Evolutionary conservation across 257 asterid genomes (phyloP).

Genomic region (Solanum habrochaites): DNA sequence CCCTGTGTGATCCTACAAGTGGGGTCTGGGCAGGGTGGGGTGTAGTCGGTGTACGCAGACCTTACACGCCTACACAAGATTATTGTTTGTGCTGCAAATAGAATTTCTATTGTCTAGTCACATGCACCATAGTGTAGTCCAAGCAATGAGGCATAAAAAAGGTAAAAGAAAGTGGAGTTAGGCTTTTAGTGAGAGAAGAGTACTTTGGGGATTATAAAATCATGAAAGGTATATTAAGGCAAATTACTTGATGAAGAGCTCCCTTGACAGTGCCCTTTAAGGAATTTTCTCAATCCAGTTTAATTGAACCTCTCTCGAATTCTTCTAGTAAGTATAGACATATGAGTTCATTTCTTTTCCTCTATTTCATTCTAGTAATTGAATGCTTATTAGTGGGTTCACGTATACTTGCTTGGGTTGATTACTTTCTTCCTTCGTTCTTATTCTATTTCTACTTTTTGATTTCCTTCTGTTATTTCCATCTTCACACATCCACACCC

Average conservation of each 20-base stretch:
- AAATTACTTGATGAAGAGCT: background rate
- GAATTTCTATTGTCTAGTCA: background rate
- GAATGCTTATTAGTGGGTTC: background rate
- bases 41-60: background rate
- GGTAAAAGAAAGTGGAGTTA: background rate
- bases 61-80: background rate
- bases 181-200: background rate
- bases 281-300: background rate
- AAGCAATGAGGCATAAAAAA: background rate
- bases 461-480: background rate
- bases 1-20: background rate
- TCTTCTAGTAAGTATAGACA: background rate
- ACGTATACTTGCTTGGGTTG: background rate
- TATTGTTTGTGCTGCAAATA: background rate
- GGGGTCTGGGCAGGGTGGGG: background rate
- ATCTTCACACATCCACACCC: background rate
- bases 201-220: background rate
- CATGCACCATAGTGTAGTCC: background rate
- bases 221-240: background rate
- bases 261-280: background rate
- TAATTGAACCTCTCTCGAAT: background rate
- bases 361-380: background rate
- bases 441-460: background rate
- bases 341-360: background rate
- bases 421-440: background rate